Evolutionary conservation across 306 rosid species (phyloP), one percentile per base, ranked within the genome.

Genomic region (Quercus suber): DNA sequence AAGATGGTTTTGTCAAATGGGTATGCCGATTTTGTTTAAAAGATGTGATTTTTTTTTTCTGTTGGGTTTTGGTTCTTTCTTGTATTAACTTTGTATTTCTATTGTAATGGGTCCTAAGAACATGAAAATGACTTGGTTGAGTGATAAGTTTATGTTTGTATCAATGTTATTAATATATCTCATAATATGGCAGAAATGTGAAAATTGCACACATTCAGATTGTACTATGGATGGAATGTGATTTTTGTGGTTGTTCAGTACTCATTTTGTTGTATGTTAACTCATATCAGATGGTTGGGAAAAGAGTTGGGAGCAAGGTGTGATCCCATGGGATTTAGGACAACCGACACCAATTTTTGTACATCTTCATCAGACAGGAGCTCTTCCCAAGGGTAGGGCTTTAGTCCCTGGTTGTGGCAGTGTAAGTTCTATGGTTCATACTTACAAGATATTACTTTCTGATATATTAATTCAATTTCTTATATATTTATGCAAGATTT

Each of bases 301-400:
- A 65, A 56, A 53, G 75, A 73, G 82, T 77, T 86, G 89, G 89
- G 79, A 80, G 82, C 69, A 86, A 79, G 82, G 82, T 7, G 37
- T 82, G 80, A 86, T 78, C 33, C 89, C 89, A 37, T 86, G 89
- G 89, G 89, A 82, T 75, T 51, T 86, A 55, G 84, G 89, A 74
- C 76, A n/a, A 49, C 76, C 89, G 27, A 86, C 86, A 1, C 89
- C 89, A 45, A 28, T 79, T 20, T n/a, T 86, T 69, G 13, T 71
- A 15, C 82, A 82, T 79, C 89, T 86, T 57, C 83, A 81, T 61
- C 74, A 55, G 25, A 61, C 55, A 1, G 84, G 76, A 53, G 76
- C 53, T 33, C 89, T 86, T 60, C 89, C 89, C 28, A 73, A 43
- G 20, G 89, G 86, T 49, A 75, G 82, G 61, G 86, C 82, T 21